Base-by-base conservation (phyloP, 768 basidiomycete genomes). In the Psilocybe cubensis region DNA sequence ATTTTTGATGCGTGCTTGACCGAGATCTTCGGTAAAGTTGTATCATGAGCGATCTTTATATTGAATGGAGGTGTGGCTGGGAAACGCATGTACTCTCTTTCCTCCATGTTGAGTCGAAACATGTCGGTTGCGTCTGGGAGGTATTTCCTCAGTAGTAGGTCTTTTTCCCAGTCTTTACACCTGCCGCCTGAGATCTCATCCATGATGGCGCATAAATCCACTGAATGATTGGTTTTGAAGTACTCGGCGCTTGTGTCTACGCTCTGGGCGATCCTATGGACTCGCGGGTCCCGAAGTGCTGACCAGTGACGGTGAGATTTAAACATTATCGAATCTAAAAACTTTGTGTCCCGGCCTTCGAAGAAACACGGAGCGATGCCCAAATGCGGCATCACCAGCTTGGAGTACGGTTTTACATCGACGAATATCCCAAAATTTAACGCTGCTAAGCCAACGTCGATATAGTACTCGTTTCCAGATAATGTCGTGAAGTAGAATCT, bases 401-500 rank as follows among this genome's bases (percentile, higher is more conserved):
- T 35, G 33, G 33, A 35, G 12, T 44, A 42, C 41, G n/a, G 41
- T 12, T 12, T 18, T 17, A 11, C 42, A 51, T 28, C 51, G 55
- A 10, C 43, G 33, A 21, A 35, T 50, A 38, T 43, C 35, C 6
- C 48, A 50, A 44, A 18, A 18, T 25, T 41, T 44, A 41, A 28
- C 25, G 49, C 20, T 52, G 27, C 24, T 49, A 31, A 24, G 42
- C 45, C 24, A 41, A 40, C 1, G n/a, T 51, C 49, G 6, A 51
- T 21, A 18, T 17, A 51, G 28, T 35, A 51, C 23, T 51, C 49
- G 14, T 46, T 14, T n/a, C 45, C 45, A 3, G 45, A 14, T 25
- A 46, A 12, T 7, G 51, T 53, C 7, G 28, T 46, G 51, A 55
- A 55, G 18, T 55, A 55, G 12, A 55, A 31, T 27, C 44, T 28